A percentile compares a stretch with the other conserved stretches of the same genome.
Evolutionary conservation across 345 rosid genomes (phyloP).

Genomic region (Moringa oleifera): DNA sequence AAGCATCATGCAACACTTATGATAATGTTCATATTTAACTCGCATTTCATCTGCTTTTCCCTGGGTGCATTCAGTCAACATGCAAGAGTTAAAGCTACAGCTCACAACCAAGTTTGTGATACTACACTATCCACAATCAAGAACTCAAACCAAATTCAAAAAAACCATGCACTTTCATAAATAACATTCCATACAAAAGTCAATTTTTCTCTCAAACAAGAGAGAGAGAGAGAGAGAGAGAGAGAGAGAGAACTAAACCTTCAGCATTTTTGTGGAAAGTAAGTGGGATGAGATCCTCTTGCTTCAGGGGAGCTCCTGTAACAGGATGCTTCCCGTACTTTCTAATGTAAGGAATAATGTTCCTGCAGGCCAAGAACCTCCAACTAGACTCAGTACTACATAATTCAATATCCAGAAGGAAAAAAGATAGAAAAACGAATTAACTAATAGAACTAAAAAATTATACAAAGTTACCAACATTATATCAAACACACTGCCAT

Average conservation of each 20-base stretch:
- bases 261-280: constrained; percentile 80
- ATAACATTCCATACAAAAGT: too few species aligned
- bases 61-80: neutral
- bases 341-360: constrained; percentile 70
- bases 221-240: too few species aligned
- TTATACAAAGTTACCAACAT: constrained; percentile 41
- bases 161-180: too few species aligned
- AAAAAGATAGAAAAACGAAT: neutral
- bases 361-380: constrained; percentile 36
- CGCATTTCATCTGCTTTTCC: neutral
- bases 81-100: neutral
- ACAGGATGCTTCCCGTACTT: constrained; percentile 89
- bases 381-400: neutral
- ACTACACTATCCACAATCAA: neutral
- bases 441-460: neutral
- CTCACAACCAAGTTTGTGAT: neutral
- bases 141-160: neutral
- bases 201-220: too few species aligned
- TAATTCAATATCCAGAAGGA: neutral
- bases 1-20: neutral
- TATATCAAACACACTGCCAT: constrained; percentile 86
- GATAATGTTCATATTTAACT: too few species aligned
- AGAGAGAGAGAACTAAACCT: constrained; percentile 38
- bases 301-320: constrained; percentile 68
- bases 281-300: constrained; percentile 64